A percentile compares a stretch with the other conserved stretches of the same genome.
Evolutionary conservation across 1,139 yeast genomes (phyloP).

Genomic region (Tardiomyces blankii): DNA sequence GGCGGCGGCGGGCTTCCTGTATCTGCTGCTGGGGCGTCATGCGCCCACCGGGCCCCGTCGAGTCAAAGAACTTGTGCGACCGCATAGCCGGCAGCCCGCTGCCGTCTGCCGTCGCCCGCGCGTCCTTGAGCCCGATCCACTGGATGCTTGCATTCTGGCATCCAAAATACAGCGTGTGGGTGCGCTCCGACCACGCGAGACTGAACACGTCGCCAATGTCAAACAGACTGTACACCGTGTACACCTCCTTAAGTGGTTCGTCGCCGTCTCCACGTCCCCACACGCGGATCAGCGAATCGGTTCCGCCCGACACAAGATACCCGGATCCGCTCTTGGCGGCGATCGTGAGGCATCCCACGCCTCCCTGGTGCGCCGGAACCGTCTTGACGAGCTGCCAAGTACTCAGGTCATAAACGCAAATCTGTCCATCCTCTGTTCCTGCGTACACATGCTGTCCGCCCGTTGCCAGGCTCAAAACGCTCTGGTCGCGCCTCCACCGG

Average conservation of each 20-base stretch:
- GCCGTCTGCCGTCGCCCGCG: constrained; percentile 22
- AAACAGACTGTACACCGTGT: constrained; percentile 68
- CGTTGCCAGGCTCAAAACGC: constrained; percentile 69
- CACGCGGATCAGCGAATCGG: constrained; percentile 78
- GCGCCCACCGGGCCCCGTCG: constrained; percentile 73
- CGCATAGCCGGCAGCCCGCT: constrained; percentile 64
- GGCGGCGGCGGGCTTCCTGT: constrained; percentile 7
- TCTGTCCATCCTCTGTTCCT: constrained; percentile 89
- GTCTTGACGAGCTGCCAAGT: constrained; percentile 43
- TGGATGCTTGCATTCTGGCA: constrained; percentile 85
- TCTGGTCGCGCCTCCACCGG: constrained; percentile 63
- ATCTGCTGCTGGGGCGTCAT: constrained; percentile 26
- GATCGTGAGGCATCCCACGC: constrained; percentile 54
- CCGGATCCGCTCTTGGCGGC: constrained; percentile 45
- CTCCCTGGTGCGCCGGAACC: constrained; percentile 51
- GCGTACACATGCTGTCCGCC: constrained; percentile 59
- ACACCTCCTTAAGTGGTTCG: constrained; percentile 23
- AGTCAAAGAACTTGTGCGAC: constrained; percentile 82
- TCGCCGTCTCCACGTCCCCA: constrained; percentile 46
- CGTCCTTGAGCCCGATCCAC: constrained; percentile 38
- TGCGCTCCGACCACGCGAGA: constrained; percentile 51
- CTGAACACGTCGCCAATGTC: constrained; percentile 95
- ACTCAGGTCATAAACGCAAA: constrained; percentile 58
- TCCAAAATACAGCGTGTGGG: constrained; percentile 66
- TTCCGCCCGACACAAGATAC: constrained; percentile 69